phyloP scores from a whole-genome alignment of 1,139 yeast genomes.

The Zygosaccharomyces sapae region DNA sequence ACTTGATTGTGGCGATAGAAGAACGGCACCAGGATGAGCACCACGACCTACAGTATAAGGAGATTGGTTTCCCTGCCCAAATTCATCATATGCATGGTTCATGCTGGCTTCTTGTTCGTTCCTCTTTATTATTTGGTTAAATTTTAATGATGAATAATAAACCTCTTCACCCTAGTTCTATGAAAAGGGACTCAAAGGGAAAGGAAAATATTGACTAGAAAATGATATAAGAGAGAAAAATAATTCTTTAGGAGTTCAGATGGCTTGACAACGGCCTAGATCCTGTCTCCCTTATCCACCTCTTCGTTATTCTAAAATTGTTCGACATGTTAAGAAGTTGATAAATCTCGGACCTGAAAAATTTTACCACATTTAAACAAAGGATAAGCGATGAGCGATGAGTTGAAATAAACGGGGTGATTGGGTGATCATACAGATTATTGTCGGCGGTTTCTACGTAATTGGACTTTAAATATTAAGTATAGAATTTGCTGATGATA shows the following conservation, averaged over 20 bases:
- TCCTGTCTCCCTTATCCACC: slow-evolving; percentile 1
- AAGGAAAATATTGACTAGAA: not conserved
- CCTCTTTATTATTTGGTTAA: not conserved
- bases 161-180: too few species aligned
- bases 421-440: slow-evolving; percentile 7
- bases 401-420: slow-evolving; percentile 10
- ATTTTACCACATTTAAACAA: slow-evolving; percentile 6
- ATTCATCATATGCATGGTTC: slow-evolving; percentile 17
- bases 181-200: not conserved
- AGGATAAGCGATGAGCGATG: slow-evolving; percentile 1
- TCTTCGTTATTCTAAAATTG: not conserved
- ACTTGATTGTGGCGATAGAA: slow-evolving; percentile 35
- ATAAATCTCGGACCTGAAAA: slow-evolving; percentile 9
- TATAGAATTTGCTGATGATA: slow-evolving; percentile 47
- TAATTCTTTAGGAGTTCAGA: not conserved
- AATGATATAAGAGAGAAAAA: not conserved
- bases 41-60: slow-evolving; percentile 21
- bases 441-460: slow-evolving; percentile 1
- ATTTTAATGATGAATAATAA: too few species aligned
- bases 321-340: not conserved
- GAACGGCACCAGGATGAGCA: slow-evolving; percentile 39
- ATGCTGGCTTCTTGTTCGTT: slow-evolving; percentile 9
- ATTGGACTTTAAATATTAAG: not conserved
- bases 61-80: slow-evolving; percentile 16
- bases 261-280: not conserved